Evolutionary conservation across 495 filamentous ascomycete species (phyloP).

Genomic region (Podospora appendiculata): DNA sequence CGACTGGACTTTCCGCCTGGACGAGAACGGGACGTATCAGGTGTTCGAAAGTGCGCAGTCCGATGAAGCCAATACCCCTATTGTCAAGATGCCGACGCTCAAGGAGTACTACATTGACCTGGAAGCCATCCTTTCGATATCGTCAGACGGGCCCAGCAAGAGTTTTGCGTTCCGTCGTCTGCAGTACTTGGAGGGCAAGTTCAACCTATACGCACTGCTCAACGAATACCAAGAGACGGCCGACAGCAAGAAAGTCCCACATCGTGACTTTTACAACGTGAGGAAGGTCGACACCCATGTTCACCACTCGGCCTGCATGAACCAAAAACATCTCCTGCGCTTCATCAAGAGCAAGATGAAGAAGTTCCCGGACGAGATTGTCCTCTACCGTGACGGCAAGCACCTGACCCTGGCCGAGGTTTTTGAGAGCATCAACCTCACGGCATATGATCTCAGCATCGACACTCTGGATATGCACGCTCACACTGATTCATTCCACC

Average conservation of each 20-base stretch:
- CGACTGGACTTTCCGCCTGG: constrained; percentile 66
- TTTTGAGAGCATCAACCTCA: constrained; percentile 94
- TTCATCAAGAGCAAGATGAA: constrained; percentile 99
- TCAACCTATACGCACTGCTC: constrained; percentile 82
- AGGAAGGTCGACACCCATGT: constrained; percentile 98
- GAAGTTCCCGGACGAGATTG: constrained; percentile 88
- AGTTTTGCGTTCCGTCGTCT: constrained; percentile 92
- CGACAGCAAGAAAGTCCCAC: constrained; percentile 93
- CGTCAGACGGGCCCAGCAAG: constrained; percentile 91
- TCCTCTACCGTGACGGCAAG: constrained; percentile 88
- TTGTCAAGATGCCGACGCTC: constrained; percentile 76
- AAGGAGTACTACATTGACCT: constrained; percentile 93
- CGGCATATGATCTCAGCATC: constrained; percentile 95
- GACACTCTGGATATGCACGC: constrained; percentile 99
- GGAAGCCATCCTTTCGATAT: constrained; percentile 74
- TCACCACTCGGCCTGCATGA: constrained; percentile 99
- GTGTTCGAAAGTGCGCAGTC: constrained; percentile 66
- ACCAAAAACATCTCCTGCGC: constrained; percentile 93
- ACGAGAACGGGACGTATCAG: constrained; percentile 82
- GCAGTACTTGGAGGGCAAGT: constrained; percentile 93
- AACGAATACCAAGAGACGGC: constrained; percentile 98
- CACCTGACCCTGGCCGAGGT: constrained; percentile 86
- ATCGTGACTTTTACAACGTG: constrained; percentile 98
- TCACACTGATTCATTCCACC: constrained; percentile 96
- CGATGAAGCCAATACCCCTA: constrained; percentile 53